Evolutionary conservation across 2,329 filamentous ascomycete genomes (phyloP).

Genomic region (Rutstroemia sp.): DNA sequence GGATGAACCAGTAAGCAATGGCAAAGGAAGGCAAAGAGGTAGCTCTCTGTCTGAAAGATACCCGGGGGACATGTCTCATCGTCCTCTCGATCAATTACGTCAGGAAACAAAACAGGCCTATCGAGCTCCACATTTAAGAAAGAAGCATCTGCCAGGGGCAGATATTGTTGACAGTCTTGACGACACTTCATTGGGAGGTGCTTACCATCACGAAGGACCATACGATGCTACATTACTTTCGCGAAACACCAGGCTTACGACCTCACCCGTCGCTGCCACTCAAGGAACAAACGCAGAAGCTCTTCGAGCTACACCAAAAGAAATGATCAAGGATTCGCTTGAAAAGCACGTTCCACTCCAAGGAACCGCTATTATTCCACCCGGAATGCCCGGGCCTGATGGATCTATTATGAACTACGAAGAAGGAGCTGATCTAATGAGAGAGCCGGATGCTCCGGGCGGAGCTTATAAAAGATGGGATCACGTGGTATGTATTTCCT

Average conservation of each 20-base stretch:
- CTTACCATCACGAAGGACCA: conserved; percentile 85
- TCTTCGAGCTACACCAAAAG: conserved; percentile 69
- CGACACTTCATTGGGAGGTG: conserved; percentile 46
- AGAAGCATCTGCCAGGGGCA: conserved; percentile 56
- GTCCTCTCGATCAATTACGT: conserved; percentile 60
- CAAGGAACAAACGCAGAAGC: conserved; percentile 66
- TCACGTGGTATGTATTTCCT: conserved; percentile 53
- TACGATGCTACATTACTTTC: conserved; percentile 76
- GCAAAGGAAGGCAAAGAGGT: conserved; percentile 30
- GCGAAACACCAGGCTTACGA: conserved; percentile 57
- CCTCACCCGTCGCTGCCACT: conserved; percentile 71
- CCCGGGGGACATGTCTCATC: conserved; percentile 56
- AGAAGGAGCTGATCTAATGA: conserved; percentile 82
- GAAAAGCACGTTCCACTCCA: conserved; percentile 70
- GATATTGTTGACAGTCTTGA: conserved; percentile 81
- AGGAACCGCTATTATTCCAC: conserved; percentile 69
- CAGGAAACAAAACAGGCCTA: conserved; percentile 58
- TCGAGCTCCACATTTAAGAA: conserved; percentile 57
- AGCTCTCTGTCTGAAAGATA: conserved; percentile 52
- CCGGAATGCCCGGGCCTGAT: conserved; percentile 58
- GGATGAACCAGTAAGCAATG: conserved; percentile 25
- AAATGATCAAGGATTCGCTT: conserved; percentile 70
- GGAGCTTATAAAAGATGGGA: conserved; percentile 75
- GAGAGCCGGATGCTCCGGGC: conserved; percentile 58
- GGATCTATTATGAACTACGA: conserved; percentile 71